phyloP scores from a whole-genome alignment of 306 rosid species.

The Begonia loranthoides region DNA sequence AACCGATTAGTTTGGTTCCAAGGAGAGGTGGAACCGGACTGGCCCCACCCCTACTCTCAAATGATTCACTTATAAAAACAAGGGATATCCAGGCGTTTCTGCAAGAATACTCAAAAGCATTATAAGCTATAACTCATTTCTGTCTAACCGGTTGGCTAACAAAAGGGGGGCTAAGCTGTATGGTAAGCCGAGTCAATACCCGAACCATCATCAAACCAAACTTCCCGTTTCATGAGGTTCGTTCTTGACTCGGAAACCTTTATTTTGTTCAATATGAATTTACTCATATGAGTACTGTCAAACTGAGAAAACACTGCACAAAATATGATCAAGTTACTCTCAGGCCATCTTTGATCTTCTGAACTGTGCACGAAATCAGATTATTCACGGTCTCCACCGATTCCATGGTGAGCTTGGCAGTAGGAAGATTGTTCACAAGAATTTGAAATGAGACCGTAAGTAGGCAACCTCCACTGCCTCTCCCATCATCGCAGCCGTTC shows the following conservation, averaged over 20 bases:
- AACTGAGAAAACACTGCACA: conserved; percentile 4
- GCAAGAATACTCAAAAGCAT: too few species aligned
- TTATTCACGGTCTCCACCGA: conserved; percentile 43
- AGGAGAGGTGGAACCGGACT: too few species aligned
- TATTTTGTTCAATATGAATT: conserved; percentile 14
- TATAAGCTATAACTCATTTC: too few species aligned
- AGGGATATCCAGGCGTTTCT: too few species aligned
- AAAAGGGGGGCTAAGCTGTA: too few species aligned
- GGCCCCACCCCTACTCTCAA: too few species aligned
- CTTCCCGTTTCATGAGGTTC: conserved; percentile 41
- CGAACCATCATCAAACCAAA: conserved; percentile 40
- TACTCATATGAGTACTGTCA: conserved; percentile 1
- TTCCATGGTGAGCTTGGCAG: conserved; percentile 44
- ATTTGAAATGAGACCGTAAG: conserved; percentile 70
- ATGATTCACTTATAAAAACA: too few species aligned
- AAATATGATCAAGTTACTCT: conserved; percentile 15
- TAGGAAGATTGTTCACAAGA: conserved; percentile 23
- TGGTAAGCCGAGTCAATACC: conserved; percentile 72
- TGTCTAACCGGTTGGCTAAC: too few species aligned
- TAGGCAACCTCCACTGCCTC: conserved; percentile 25
- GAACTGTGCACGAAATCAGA: conserved; percentile 46
- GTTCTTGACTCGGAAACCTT: conserved; percentile 86
- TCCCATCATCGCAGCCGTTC: not conserved
- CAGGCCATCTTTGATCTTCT: conserved; percentile 58
- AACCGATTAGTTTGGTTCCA: too few species aligned